Evolutionary conservation across 139 green algal species (phyloP).

Genomic region (Coelastrella sp.): DNA sequence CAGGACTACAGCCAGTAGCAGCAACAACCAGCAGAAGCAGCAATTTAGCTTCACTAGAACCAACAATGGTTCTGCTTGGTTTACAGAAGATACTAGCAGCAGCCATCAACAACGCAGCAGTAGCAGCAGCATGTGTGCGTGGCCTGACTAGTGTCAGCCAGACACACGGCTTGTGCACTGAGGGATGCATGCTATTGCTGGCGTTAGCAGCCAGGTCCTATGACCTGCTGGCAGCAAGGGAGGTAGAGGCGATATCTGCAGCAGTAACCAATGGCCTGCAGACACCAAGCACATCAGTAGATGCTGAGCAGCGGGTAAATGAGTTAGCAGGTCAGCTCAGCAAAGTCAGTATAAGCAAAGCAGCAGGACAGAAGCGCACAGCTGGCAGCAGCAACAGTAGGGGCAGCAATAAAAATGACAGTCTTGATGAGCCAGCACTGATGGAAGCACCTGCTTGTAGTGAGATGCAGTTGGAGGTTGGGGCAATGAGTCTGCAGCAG

Average conservation of each 20-base stretch:
- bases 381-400: too few relatives aligned
- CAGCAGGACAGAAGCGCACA: not conserved
- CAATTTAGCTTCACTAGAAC: not conserved
- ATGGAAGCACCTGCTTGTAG: not conserved
- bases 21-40: not conserved
- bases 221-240: not conserved
- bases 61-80: not conserved
- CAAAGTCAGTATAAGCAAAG: not conserved
- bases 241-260: not conserved
- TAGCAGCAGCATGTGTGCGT: constrained; percentile 8
- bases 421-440: too few relatives aligned
- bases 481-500: constrained; percentile 13
- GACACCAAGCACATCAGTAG: not conserved
- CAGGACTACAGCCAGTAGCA: not conserved
- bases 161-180: not conserved
- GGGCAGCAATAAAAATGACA: not conserved
- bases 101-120: not conserved
- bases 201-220: not conserved
- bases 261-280: not conserved
- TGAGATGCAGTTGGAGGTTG: not conserved
- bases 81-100: not conserved
- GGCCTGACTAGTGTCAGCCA: not conserved
- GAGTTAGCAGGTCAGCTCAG: not conserved
- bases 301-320: not conserved
- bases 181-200: not conserved